Percentiles rank a stretch among this genome's conserved stretches.
Conservation (phyloP, 257 asterid species). For the Ballota nigra region DNA sequence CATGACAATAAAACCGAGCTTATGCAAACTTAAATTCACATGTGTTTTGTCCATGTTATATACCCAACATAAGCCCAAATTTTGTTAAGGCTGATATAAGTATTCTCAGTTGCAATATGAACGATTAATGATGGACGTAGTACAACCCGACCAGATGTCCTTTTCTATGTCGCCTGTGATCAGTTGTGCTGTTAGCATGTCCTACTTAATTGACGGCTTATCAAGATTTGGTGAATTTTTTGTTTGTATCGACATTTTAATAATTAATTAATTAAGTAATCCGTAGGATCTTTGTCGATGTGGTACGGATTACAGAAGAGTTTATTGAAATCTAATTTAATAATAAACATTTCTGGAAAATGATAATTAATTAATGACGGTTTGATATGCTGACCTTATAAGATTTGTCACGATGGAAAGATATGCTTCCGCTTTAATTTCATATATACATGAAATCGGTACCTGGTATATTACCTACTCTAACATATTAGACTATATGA, state of each 20-base stretch:
- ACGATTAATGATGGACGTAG: conserved; percentile 15
- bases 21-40: no score
- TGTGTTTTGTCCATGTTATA: no score
- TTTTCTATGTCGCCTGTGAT: conserved; percentile 25
- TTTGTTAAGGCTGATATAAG: background rate
- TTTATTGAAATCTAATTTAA: background rate
- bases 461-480: no score
- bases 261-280: background rate
- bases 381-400: background rate
- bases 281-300: background rate
- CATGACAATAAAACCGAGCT: no score
- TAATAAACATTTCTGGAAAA: no score
- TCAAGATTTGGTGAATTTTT: conserved; percentile 5
- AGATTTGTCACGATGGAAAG: background rate
- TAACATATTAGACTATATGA: no score
- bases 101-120: background rate
- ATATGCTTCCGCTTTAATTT: background rate
- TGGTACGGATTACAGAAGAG: background rate
- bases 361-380: background rate
- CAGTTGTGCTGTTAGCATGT: background rate
- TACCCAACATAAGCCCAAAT: background rate
- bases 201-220: conserved; percentile 13
- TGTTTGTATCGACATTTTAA: background rate
- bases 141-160: conserved; percentile 41
- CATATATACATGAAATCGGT: no score